A percentile compares a stretch with the other conserved stretches of the same genome.
Evolutionary conservation across 768 basidiomycete species (phyloP).

Genomic region (Dioszegia aurantiaca): DNA sequence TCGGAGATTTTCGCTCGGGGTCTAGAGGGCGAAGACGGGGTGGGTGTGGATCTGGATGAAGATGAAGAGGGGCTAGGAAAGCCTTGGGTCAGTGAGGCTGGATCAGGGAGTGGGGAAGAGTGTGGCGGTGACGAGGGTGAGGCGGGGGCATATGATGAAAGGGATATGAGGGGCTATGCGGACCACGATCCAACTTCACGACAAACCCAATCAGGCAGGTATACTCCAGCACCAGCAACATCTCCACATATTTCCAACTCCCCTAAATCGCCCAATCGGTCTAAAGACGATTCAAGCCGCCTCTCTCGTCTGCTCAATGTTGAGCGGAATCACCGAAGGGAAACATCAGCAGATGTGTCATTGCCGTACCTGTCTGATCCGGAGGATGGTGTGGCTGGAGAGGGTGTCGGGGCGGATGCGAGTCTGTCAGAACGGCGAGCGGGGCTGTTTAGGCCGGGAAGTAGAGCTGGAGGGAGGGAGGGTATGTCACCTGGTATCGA

Average conservation of each 20-base stretch:
- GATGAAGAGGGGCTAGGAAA: constrained; percentile 13
- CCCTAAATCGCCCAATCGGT: constrained; percentile 1
- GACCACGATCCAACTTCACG: background rate
- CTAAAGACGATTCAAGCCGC: constrained; percentile 1
- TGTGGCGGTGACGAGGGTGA: constrained; percentile 9
- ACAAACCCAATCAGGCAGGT: too few relatives aligned
- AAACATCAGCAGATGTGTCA: background rate
- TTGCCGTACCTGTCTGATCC: background rate
- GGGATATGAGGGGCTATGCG: too few relatives aligned
- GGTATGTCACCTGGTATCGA: background rate
- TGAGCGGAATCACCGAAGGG: background rate
- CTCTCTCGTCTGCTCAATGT: background rate
- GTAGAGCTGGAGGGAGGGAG: constrained; percentile 2
- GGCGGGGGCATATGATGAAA: too few relatives aligned
- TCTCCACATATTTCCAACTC: background rate
- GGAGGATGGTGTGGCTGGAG: constrained; percentile 5
- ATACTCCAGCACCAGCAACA: background rate
- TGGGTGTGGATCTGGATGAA: constrained; percentile 39
- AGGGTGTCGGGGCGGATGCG: background rate
- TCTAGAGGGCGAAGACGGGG: constrained; percentile 24
- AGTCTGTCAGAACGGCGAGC: constrained; percentile 1
- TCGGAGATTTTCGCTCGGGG: constrained; percentile 29
- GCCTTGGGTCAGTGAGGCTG: constrained; percentile 7
- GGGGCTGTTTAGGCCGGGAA: constrained; percentile 4
- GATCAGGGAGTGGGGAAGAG: constrained; percentile 1